Conservation (phyloP, 768 basidiomycete species). For the Lactarius trivialis region DNA sequence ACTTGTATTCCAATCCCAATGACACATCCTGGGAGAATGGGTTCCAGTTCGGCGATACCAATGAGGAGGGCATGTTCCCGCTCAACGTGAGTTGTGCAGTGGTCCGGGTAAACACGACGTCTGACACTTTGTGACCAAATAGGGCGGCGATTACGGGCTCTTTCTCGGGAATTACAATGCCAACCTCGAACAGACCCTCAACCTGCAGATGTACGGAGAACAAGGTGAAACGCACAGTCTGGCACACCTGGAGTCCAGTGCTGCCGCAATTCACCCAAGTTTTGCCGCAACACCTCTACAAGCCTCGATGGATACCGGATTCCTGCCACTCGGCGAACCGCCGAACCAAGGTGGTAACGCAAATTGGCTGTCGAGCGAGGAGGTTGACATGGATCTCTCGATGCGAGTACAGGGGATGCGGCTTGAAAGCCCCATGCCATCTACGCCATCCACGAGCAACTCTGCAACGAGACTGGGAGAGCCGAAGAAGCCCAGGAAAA, state of each 20-base stretch:
- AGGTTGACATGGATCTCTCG: not conserved
- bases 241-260: not conserved
- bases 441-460: not conserved
- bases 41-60: not conserved
- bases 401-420: not conserved
- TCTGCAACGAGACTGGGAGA: not conserved
- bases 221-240: not conserved
- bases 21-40: not conserved
- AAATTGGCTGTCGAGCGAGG: not conserved
- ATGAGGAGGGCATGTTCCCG: not conserved
- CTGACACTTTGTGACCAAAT: not conserved
- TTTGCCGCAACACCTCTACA: not conserved
- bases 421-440: not conserved
- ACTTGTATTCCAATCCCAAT: not conserved
- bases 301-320: not conserved
- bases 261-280: not conserved
- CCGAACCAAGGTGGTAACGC: not conserved
- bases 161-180: not conserved
- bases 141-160: not conserved
- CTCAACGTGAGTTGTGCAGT: not conserved
- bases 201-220: not conserved
- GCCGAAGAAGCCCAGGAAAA: constrained; percentile 1
- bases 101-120: not conserved
- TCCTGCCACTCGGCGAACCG: not conserved
- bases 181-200: not conserved